Evolutionary conservation across 1,284 basidiomycete species (phyloP), one percentile per base, ranked within the genome.

Genomic region (Rhodotorula sp.): DNA sequence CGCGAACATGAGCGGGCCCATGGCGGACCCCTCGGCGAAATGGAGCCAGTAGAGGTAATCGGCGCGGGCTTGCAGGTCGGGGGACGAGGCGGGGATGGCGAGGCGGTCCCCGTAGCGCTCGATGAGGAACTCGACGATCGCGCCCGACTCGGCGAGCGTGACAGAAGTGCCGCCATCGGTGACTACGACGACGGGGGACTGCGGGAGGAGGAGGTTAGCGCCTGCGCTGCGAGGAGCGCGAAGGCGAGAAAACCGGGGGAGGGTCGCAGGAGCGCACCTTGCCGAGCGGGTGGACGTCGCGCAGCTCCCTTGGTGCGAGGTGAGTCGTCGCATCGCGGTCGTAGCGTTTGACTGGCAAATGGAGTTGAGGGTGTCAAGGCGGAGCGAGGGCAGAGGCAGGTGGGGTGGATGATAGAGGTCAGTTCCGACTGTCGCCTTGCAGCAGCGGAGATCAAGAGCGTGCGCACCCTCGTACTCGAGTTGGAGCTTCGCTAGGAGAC

Each of bases 91-190:
- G 3, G 62, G 13, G 36, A 70, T 25, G 2, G 53, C 29, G 37
- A 76, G 56, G 27, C 66, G 60, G 27, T 67, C 72, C 22, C 76
- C 77, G 64, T 76, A 77, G 34, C 74, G 73, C 62, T 76, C 70
- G 57, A 77, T 72, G 61, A 78, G 62, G 61, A 75, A 73, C 53
- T 78, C 73, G 61, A 65, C 64, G 50, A 78, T 78, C 21, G 76
- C 72, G 21, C 74, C 76, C 7, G 71, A 74, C 61, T 76, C 74
- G 61, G 74, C 72, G 29, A 76, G 46, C 13, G 65, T 68, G 50
- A 69, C 19, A 12, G 64, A 63, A 4, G 53, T 25, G 39, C 58
- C 65, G 9, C 19, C 36, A 19, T 76, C 72, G 29, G 54, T 63
- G 51, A 76, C 57, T 12, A 34, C 46, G 13, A 71, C 57, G 32